Base-by-base conservation (phyloP, 768 basidiomycete species). In the Tricholoma sp. region DNA sequence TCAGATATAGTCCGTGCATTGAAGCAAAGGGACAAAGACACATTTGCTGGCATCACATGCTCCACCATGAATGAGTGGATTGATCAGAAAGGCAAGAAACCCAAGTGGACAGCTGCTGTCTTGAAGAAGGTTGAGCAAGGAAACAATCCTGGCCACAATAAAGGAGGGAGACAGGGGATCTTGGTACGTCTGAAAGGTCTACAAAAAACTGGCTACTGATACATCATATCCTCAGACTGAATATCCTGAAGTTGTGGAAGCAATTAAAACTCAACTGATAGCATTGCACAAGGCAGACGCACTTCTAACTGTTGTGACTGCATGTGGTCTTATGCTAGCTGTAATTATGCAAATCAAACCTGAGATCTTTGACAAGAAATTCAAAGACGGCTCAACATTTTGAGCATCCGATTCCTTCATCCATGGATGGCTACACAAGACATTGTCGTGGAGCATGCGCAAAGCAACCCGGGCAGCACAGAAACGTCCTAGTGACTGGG, bases 391-490 rank as follows among this genome's bases (percentile, higher is more conserved):
- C 1, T 60, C 55, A 7, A 37, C 17, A 4, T 74, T 76, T 57
- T 53, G 48, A 0, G 66, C 63, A 47, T 69, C 67, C 0, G 68
- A 72, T 17, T 52, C 64, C 0, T 75, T 60, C 17, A 32, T 66
- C 0, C 39, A 56, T 0, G 41, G 51, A 3, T 66, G 55, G 52
- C 29, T 63, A 12, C 64, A 59, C 15, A 45, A 15, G 4, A 15
- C 28, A 13, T 4, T 74, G 18, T 5, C 41, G 9, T 73, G 70
- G 72, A 59, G 61, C 0, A n/a, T 5, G 45, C 6, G 64, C 8
- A 56, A 60, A 12, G 65, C 58, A 3, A 76, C 72, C 13, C 54
- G 59, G 39, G 72, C 73, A 0, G 72, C 70, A 7, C 74, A 74
- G 52, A 75, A 74, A 51, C 6, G 59, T 0, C 75, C 76, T n/a